phyloP scores from a whole-genome alignment of 805 yeast genomes.

The Myxozyma sirexii region DNA sequence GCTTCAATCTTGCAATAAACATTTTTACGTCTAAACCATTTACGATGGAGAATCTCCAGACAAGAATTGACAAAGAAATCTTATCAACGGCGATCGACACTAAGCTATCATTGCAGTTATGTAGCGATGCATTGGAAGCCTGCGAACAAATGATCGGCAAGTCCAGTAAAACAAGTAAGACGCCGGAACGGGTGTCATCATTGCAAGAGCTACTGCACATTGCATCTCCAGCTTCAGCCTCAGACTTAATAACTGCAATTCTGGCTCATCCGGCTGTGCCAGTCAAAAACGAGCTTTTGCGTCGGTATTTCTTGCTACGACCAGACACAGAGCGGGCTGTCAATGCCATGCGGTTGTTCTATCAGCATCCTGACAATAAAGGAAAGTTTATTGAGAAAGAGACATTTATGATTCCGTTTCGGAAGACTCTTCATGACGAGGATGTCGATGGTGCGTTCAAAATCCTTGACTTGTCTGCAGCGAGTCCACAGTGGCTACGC shows the following conservation, averaged over 20 bases:
- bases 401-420: slow-evolving; percentile 62
- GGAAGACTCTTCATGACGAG: slow-evolving; percentile 60
- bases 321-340: slow-evolving; percentile 30
- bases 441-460: slow-evolving; percentile 59
- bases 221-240: slow-evolving; percentile 9
- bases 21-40: slow-evolving; percentile 10
- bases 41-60: slow-evolving; percentile 11
- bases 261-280: slow-evolving; percentile 24
- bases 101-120: slow-evolving; percentile 2
- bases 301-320: slow-evolving; percentile 30
- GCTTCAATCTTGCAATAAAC: not conserved
- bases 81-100: not conserved
- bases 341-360: slow-evolving; percentile 29
- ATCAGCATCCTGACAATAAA: slow-evolving; percentile 13
- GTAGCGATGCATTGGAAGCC: slow-evolving; percentile 19
- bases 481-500: slow-evolving; percentile 53
- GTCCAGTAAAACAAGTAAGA: not conserved
- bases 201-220: not conserved
- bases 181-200: not conserved
- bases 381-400: slow-evolving; percentile 15
- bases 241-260: slow-evolving; percentile 24
- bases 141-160: slow-evolving; percentile 15
- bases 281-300: slow-evolving; percentile 22
- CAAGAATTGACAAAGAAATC: slow-evolving; percentile 9
- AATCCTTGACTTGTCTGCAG: slow-evolving; percentile 64